Evolutionary conservation across 2,329 filamentous ascomycete genomes (phyloP).

Genomic region (Mycogone perniciosa): DNA sequence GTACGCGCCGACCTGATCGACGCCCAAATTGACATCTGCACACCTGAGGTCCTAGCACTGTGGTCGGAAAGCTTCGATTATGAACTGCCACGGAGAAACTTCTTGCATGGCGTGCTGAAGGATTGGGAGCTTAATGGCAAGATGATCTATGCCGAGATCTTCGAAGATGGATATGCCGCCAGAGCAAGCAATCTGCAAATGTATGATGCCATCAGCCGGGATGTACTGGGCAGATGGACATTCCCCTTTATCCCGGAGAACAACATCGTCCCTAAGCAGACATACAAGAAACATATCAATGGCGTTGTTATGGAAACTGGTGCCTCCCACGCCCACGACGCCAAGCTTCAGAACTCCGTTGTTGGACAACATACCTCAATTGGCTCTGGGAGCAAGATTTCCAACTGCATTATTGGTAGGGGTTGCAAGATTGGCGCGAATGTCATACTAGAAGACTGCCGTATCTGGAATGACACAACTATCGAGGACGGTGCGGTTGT

Average conservation of each 20-base stretch:
- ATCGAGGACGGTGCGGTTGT: slow-evolving; percentile 71
- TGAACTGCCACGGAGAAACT: slow-evolving; percentile 80
- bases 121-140: slow-evolving; percentile 97
- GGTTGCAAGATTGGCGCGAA: slow-evolving; percentile 82
- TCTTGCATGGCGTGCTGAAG: slow-evolving; percentile 86
- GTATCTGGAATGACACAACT: slow-evolving; percentile 79
- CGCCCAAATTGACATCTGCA: slow-evolving; percentile 94
- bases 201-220: slow-evolving; percentile 82
- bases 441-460: slow-evolving; percentile 70
- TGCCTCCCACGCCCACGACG: slow-evolving; percentile 67
- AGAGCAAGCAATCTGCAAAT: slow-evolving; percentile 79
- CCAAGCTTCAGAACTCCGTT: slow-evolving; percentile 63
- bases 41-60: slow-evolving; percentile 84
- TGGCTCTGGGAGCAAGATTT: slow-evolving; percentile 63
- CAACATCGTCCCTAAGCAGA: slow-evolving; percentile 72
- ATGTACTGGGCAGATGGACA: slow-evolving; percentile 81
- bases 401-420: slow-evolving; percentile 73
- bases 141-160: slow-evolving; percentile 86
- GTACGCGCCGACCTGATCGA: slow-evolving; percentile 85
- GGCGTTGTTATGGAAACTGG: slow-evolving; percentile 73
- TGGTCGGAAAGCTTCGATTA: slow-evolving; percentile 99
- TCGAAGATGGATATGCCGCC: slow-evolving; percentile 77
- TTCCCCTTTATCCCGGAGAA: slow-evolving; percentile 86
- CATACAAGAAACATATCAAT: slow-evolving; percentile 63
- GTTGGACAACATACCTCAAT: slow-evolving; percentile 72